Evolutionary conservation across 1,139 yeast species (phyloP).

Genomic region (Yamadazyma sp.): DNA sequence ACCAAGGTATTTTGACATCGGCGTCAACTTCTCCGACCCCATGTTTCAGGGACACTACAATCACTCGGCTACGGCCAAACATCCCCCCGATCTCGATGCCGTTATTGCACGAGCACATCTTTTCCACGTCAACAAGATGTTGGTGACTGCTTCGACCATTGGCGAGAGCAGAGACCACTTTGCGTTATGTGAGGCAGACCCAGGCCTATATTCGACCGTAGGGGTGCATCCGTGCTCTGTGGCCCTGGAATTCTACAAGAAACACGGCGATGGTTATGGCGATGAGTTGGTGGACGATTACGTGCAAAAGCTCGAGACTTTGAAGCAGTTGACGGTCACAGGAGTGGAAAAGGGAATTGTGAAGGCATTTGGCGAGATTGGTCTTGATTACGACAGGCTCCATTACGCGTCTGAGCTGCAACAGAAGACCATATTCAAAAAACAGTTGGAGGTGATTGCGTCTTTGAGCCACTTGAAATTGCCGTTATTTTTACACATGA

Average conservation of each 20-base stretch:
- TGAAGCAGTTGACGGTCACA: conserved; percentile 48
- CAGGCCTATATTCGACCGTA: conserved; percentile 61
- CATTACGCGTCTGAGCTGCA: conserved; percentile 68
- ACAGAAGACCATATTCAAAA: conserved; percentile 66
- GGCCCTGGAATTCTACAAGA: conserved; percentile 49
- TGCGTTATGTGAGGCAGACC: conserved; percentile 29
- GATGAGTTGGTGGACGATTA: conserved; percentile 25
- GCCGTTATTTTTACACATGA: conserved; percentile 87
- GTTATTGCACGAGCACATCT: conserved; percentile 68
- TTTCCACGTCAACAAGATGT: conserved; percentile 64
- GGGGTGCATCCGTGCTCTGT: conserved; percentile 96
- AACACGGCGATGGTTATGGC: conserved; percentile 19
- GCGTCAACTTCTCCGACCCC: conserved; percentile 83
- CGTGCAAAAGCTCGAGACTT: conserved; percentile 41
- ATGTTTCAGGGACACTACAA: conserved; percentile 85
- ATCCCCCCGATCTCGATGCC: conserved; percentile 61
- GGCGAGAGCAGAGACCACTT: conserved; percentile 56
- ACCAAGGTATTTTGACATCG: conserved; percentile 52
- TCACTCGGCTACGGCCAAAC: conserved; percentile 55
- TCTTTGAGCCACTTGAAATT: conserved; percentile 46
- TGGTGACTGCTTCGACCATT: conserved; percentile 82
- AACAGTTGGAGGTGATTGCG: conserved; percentile 66
- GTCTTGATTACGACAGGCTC: conserved; percentile 88
- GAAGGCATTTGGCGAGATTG: conserved; percentile 90
- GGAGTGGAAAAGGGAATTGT: conserved; percentile 54